Base-by-base conservation (phyloP, 345 rosid genomes). In the Melaleuca alternifolia region DNA sequence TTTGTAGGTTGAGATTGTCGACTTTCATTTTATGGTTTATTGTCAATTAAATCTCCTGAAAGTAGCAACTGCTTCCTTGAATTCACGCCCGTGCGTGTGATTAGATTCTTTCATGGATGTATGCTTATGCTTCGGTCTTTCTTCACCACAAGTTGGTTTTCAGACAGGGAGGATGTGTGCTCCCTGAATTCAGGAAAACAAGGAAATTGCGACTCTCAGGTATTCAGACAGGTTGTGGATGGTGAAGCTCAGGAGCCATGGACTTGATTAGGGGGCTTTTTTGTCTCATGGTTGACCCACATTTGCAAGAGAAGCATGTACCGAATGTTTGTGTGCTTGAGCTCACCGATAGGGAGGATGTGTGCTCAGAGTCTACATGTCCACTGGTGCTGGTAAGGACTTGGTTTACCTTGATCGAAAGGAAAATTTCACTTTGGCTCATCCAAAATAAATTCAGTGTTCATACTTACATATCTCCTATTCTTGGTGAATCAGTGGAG, bases 21-120 rank as follows among this genome's bases (percentile, higher is more conserved):
- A 11, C 16, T 26, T 26, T 6, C 33, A 26, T 59, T 59, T 11
- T 26, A 59, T 0, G 16, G 30, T 57, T 57, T 26, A 11, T 11
- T 57, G 15, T 57, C 14, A 2, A 57, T 57, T 26, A 11, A 26
- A 57, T 26, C 65, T 57, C 15, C 7, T 26, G 7, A 10, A 26
- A 57, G 0, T 26, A 10, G 65, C 15, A 57, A 57, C 7, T 59
- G 14, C 1, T 51, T 1, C 53, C 18, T 14, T 51, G 13, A 13
- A 0, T 57, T 3, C 65, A 12, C 0, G 0, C 6, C n/a, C n/a
- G n/a, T n/a, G n/a, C 26, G 15, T 57, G 18, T n/a, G 71, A n/a
- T n/a, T 61, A 6, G 75, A n/a, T 61, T 61, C 75, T 28, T 18
- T 59, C 33, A 59, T 59, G 2, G 11, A 1, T 11, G 33, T 26